A percentile compares a stretch with the other conserved stretches of the same genome.
phyloP scores from a whole-genome alignment of 2,329 filamentous ascomycete genomes.

The Cercospora zeae-maydis region DNA sequence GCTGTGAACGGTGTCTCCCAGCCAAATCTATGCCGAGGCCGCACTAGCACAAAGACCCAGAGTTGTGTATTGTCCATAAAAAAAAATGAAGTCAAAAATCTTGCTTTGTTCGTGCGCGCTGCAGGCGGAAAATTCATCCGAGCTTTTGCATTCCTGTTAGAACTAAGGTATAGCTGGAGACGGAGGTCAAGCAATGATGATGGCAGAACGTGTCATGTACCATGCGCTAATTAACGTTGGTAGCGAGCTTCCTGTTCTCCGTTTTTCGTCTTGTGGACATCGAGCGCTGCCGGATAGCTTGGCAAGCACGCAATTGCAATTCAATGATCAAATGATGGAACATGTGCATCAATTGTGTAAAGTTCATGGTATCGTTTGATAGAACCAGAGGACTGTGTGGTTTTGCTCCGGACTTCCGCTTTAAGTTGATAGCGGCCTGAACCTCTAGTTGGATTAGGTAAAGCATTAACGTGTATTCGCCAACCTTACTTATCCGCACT shows the following conservation, averaged over 20 bases:
- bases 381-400: not conserved
- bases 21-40: not conserved
- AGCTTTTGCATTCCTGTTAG: not conserved
- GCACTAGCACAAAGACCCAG: not conserved
- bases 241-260: not conserved
- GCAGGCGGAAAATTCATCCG: not conserved
- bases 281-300: not conserved
- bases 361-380: not conserved
- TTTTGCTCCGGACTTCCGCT: not conserved
- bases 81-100: not conserved
- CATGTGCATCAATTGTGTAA: not conserved
- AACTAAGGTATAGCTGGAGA: not conserved
- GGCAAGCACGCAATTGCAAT: not conserved
- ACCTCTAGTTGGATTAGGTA: too few relatives aligned
- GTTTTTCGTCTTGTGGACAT: not conserved
- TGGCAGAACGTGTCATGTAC: not conserved
- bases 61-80: not conserved
- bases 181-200: not conserved
- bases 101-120: not conserved
- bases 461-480: too few relatives aligned
- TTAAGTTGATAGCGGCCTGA: too few relatives aligned
- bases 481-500: too few relatives aligned
- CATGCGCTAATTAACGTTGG: conserved; percentile 1
- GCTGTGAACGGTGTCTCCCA: not conserved
- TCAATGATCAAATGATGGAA: not conserved